Conservation (phyloP, 108 stramenopile species). For the Cyclotella kingstonii region DNA sequence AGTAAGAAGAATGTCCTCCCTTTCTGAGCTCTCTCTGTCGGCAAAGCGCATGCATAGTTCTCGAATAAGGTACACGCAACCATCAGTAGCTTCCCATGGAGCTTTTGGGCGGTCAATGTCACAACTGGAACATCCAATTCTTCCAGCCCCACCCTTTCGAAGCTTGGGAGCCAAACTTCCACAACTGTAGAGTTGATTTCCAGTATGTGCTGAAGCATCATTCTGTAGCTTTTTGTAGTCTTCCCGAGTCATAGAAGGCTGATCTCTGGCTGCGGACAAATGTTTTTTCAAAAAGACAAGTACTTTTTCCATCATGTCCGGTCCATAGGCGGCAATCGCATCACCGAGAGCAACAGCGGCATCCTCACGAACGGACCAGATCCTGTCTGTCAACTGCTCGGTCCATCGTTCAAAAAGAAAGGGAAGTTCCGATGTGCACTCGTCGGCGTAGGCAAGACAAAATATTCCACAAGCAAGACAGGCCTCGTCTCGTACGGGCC, state of each 20-base stretch:
- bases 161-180: constrained; percentile 94
- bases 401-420: constrained; percentile 90
- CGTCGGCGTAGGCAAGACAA: constrained; percentile 82
- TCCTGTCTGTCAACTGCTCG: constrained; percentile 93
- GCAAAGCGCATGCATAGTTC: constrained; percentile 63
- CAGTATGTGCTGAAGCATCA: constrained; percentile 73
- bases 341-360: constrained; percentile 93
- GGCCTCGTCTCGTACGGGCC: constrained; percentile 98
- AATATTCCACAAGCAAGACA: constrained; percentile 93
- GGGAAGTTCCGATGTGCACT: constrained; percentile 77
- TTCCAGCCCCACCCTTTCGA: constrained; percentile 80
- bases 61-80: constrained; percentile 87
- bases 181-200: constrained; percentile 87
- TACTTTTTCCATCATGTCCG: constrained; percentile 62
- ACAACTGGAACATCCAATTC: constrained; percentile 86
- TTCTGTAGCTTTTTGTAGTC: constrained; percentile 84
- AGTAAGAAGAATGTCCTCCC: constrained; percentile 26
- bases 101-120: constrained; percentile 80
- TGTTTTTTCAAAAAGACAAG: constrained; percentile 41
- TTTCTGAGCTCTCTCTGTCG: constrained; percentile 38
- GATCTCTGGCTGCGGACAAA: constrained; percentile 68
- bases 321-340: constrained; percentile 76
- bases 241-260: constrained; percentile 81
- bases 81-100: constrained; percentile 96
- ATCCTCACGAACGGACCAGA: constrained; percentile 95